These are phyloP conservation scores for Fusarium pseudoanthophilum DNA, from an alignment of 2,329 filamentous ascomycete genomes.

Conservation along the genomic window DNA sequence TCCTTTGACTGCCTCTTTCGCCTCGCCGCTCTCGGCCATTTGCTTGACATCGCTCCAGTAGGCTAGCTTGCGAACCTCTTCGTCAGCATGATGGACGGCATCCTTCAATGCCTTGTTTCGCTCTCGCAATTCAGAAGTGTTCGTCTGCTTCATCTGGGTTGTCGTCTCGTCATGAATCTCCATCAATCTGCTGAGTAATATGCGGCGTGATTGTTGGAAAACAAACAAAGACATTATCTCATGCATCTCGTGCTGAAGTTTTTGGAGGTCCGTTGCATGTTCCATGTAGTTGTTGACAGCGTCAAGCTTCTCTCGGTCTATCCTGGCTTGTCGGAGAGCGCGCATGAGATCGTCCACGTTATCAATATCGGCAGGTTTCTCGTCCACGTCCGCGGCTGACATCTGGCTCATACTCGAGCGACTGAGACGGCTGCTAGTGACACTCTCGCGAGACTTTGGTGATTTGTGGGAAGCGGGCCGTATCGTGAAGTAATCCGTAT, in stretches of 20 bases:
- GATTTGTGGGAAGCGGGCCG: constrained; percentile 61
- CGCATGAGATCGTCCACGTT: constrained; percentile 76
- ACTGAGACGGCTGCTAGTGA: constrained; percentile 49
- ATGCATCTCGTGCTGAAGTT: constrained; percentile 80
- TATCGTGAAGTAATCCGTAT: constrained; percentile 83
- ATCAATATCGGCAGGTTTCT: constrained; percentile 67
- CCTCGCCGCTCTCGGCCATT: constrained; percentile 67
- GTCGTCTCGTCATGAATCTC: constrained; percentile 62
- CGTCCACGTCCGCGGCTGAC: constrained; percentile 57
- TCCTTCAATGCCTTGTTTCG: constrained; percentile 76
- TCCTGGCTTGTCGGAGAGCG: constrained; percentile 73
- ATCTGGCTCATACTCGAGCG: constrained; percentile 52
- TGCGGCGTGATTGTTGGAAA: constrained; percentile 86
- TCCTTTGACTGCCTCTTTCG: constrained; percentile 56
- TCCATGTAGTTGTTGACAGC: constrained; percentile 84
- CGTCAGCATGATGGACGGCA: constrained; percentile 80
- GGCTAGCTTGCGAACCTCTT: constrained; percentile 82
- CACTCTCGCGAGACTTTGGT: constrained; percentile 48
- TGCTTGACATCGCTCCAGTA: constrained; percentile 88
- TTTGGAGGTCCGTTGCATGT: constrained; percentile 79
- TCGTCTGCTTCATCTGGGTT: constrained; percentile 52
- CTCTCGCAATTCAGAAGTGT: constrained; percentile 46
- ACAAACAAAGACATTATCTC: constrained; percentile 88
- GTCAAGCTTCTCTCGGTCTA: constrained; percentile 93
- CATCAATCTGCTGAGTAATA: constrained; percentile 77